These are phyloP conservation scores for Lumnitzera racemosa DNA, from an alignment of 345 rosid genomes.

Conservation along the genomic window DNA sequence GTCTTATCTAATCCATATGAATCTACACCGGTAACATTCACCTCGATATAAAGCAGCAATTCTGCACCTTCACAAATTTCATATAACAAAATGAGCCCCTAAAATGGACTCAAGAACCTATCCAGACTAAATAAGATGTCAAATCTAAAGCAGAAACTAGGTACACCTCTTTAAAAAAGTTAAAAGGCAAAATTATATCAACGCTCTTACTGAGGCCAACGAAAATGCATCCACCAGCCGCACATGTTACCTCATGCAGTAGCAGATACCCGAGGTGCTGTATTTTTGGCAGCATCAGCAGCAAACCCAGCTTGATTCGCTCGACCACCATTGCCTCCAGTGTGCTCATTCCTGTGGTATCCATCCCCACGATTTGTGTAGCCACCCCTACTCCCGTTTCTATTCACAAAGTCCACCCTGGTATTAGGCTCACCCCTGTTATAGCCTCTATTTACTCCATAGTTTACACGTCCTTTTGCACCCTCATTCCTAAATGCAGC, in stretches of 20 bases:
- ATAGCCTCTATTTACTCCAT: slow-evolving; percentile 59
- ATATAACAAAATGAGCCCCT: too few relatives aligned
- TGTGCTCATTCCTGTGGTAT: slow-evolving; percentile 38
- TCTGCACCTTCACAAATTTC: too few relatives aligned
- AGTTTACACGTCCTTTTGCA: slow-evolving; percentile 66
- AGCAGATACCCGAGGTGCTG: slow-evolving; percentile 42
- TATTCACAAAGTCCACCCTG: slow-evolving; percentile 59
- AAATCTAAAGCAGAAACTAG: slow-evolving; percentile 3
- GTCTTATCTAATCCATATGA: too few relatives aligned
- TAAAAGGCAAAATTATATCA: not conserved
- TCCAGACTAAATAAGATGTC: too few relatives aligned
- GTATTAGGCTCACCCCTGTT: slow-evolving; percentile 45
- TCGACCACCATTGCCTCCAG: slow-evolving; percentile 33
- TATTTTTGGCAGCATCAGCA: slow-evolving; percentile 23
- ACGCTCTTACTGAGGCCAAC: slow-evolving; percentile 2
- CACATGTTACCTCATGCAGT: slow-evolving; percentile 29
- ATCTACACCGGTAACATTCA: too few relatives aligned
- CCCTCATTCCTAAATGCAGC: slow-evolving; percentile 67
- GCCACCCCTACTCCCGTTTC: slow-evolving; percentile 53
- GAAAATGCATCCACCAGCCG: slow-evolving; percentile 1
- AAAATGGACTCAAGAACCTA: too few relatives aligned
- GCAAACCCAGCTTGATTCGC: slow-evolving; percentile 33
- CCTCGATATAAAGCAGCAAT: too few relatives aligned
- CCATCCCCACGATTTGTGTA: slow-evolving; percentile 61
- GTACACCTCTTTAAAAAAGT: not conserved